These are phyloP conservation scores for Closterium sp. DNA, from an alignment of 139 green algal genomes.

Conservation along the genomic window DNA sequence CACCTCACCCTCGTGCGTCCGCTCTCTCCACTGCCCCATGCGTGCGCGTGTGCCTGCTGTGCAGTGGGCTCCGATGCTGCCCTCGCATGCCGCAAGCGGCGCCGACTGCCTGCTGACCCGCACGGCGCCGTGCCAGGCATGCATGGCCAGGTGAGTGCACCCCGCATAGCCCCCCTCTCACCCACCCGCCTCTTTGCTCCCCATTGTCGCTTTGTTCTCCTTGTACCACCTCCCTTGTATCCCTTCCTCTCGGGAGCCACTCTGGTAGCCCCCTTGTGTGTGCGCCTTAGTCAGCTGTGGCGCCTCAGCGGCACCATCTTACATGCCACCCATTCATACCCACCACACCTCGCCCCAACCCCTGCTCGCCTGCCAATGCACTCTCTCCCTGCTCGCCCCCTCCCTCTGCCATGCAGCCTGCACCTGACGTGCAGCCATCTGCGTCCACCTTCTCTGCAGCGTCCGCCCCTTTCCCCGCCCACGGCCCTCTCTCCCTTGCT, in stretches of 20 bases:
- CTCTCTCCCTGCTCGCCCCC: not conserved
- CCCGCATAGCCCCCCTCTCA: too few relatives aligned
- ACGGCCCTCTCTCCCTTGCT: not conserved
- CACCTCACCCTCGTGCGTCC: not conserved
- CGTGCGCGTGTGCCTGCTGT: not conserved
- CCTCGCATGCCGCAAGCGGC: not conserved
- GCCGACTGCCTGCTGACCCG: not conserved
- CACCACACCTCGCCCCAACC: not conserved
- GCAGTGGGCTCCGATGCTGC: not conserved
- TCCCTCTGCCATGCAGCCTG: too few relatives aligned
- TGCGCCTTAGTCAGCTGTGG: too few relatives aligned
- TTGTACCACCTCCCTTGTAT: not conserved
- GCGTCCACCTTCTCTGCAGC: not conserved
- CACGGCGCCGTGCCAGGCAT: not conserved
- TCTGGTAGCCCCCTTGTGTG: too few relatives aligned
- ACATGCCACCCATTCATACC: not conserved
- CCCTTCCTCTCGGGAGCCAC: too few relatives aligned
- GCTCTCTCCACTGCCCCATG: not conserved
- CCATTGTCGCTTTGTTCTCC: not conserved
- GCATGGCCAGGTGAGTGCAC: not conserved
- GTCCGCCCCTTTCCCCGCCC: not conserved
- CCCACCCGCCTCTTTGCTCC: not conserved
- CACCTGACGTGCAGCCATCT: not conserved
- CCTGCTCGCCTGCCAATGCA: not conserved
- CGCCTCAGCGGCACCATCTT: not conserved